Percentiles rank a stretch among this genome's conserved stretches.
Conservation (phyloP, 2,329 filamentous ascomycete genomes). For the Lasiodiplodia gonubiensis region DNA sequence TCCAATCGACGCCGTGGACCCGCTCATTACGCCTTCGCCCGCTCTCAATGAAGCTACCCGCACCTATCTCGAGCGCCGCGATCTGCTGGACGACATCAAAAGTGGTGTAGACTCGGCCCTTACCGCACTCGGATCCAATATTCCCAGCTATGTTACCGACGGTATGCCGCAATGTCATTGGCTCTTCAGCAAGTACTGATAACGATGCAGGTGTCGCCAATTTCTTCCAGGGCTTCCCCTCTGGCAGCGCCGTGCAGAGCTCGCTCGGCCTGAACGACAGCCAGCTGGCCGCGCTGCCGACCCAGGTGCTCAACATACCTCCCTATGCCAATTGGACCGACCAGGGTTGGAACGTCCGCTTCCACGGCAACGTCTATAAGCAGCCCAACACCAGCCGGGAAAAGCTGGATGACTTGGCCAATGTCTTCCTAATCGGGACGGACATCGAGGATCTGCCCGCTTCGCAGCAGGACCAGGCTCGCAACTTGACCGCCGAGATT, state of each 20-base stretch:
- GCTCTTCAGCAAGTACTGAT: background rate
- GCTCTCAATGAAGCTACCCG: constrained; percentile 18
- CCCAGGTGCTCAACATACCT: constrained; percentile 73
- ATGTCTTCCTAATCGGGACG: constrained; percentile 71
- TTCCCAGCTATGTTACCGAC: constrained; percentile 46
- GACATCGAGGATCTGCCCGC: constrained; percentile 64
- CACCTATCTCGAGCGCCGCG: constrained; percentile 35
- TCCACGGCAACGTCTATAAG: constrained; percentile 84
- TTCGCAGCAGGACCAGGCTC: constrained; percentile 68
- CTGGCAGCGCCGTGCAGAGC: constrained; percentile 64
- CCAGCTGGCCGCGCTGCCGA: constrained; percentile 67
- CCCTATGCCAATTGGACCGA: constrained; percentile 75
- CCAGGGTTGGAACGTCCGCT: constrained; percentile 75
- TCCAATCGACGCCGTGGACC: constrained; percentile 12
- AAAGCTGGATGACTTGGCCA: constrained; percentile 71
- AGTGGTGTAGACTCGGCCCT: constrained; percentile 40
- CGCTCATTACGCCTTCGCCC: constrained; percentile 27
- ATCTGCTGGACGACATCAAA: constrained; percentile 42
- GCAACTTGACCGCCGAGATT: constrained; percentile 75
- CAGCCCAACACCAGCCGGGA: constrained; percentile 69
- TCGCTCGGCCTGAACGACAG: constrained; percentile 64
- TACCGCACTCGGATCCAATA: constrained; percentile 41
- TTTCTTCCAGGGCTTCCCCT: constrained; percentile 71
- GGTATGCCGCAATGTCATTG: constrained; percentile 34
- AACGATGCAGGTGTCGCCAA: constrained; percentile 61